Conservation (phyloP, 23 red algal species). For the Gracilaria gracilis region DNA sequence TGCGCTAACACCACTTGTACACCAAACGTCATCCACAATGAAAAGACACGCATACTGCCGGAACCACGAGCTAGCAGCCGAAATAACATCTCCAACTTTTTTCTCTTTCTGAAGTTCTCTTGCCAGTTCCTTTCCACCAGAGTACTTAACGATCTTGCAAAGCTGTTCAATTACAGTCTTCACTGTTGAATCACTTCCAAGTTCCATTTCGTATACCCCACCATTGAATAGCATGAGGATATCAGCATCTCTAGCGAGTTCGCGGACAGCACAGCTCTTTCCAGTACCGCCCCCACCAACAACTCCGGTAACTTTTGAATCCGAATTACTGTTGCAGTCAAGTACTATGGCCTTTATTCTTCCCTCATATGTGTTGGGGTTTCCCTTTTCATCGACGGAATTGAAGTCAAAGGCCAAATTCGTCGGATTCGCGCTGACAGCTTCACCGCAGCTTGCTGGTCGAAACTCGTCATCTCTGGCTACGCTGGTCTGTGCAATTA, state of each 20-base stretch:
- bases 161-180: not conserved
- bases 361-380: slow-evolving; percentile 3
- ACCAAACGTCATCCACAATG: slow-evolving; percentile 9
- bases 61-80: not conserved
- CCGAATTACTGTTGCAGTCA: not conserved
- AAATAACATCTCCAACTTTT: not conserved
- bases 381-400: not conserved
- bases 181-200: not conserved
- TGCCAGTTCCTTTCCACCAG: not conserved
- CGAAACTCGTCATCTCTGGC: not conserved
- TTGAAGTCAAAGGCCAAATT: not conserved
- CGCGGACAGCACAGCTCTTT: slow-evolving; percentile 1
- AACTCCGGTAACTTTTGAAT: not conserved
- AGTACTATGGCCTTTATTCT: not conserved
- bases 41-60: not conserved
- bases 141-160: not conserved
- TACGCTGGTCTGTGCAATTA: not conserved
- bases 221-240: not conserved
- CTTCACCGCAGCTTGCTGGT: not conserved
- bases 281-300: slow-evolving; percentile 5
- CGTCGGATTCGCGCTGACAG: not conserved
- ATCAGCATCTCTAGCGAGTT: not conserved
- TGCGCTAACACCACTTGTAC: not conserved
- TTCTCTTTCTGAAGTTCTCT: not conserved
- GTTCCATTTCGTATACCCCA: not conserved